Base-by-base conservation (phyloP, 768 basidiomycete genomes). In the Scleroderma citrinum region DNA sequence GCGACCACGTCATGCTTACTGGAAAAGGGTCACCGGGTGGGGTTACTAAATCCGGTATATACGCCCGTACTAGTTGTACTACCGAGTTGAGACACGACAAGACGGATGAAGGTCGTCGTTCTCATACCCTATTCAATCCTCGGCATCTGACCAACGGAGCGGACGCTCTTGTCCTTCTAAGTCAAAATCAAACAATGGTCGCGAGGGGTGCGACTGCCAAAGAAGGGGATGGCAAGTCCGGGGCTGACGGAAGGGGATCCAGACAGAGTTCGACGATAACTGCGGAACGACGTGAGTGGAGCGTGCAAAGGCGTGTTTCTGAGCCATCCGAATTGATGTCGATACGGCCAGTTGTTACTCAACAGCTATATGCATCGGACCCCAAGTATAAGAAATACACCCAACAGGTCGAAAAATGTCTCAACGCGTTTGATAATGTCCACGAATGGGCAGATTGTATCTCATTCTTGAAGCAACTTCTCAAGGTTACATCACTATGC, bases 361-460 rank as follows among this genome's bases (percentile, higher is more conserved):
- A 78, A 34, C 80, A 80, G 48, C 61, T 72, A 13, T 82, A 82
- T 59, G 77, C 81, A 23, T 79, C 83, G 8, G 94, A 98, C 72
- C 87, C 91, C 13, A 94, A 93, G 65, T 96, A 83, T 72, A 92
- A 89, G 73, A 96, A 96, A 69, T 97, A 92, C 69, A 75, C 84
- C 1, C 83, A 86, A 48, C 88, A 92, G 59, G 90, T 99, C 42
- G 96, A 99, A 64, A 87, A 86, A 69, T 92, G 89, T 57, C 75
- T 99, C 41, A 86, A 83, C 53, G 85, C 92, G 2, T 98, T 99
- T 61, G 93, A 96, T 61, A 90, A 83, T 60, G 92, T 96, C 50
- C 91, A 95, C 49, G 96, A 99, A 71, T 99, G 96, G 96, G 94
- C 96, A 51, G 96, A 99, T 71, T 98, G 93, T 66, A 98, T 96